Evolutionary conservation across 495 filamentous ascomycete species (phyloP).

Genomic region (Ramalina peruviana): DNA sequence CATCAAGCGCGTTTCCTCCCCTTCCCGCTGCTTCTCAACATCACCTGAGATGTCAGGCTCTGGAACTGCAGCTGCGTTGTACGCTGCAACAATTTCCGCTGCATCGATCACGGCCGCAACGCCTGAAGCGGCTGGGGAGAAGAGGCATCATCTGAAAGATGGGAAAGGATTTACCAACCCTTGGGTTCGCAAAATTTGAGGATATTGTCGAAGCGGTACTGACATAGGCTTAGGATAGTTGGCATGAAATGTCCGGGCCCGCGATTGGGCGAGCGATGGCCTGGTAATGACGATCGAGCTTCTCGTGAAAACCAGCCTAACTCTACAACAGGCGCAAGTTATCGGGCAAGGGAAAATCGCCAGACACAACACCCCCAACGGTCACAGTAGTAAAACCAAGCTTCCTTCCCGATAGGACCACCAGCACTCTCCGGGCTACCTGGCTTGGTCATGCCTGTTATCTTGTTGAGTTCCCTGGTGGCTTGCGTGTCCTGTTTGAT

Average conservation of each 20-base stretch:
- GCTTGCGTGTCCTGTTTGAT: conserved; percentile 84
- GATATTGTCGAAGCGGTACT: not conserved
- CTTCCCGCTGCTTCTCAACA: conserved; percentile 6
- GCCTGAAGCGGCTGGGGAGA: conserved; percentile 40
- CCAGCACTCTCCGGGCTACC: conserved; percentile 61
- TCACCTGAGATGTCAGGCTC: conserved; percentile 22
- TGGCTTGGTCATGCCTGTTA: conserved; percentile 97
- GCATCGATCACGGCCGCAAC: conserved; percentile 27
- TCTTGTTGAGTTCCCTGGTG: conserved; percentile 79
- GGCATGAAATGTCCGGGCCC: conserved; percentile 7
- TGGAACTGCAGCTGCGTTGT: conserved; percentile 34
- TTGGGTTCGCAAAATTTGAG: conserved; percentile 23
- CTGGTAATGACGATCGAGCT: conserved; percentile 2
- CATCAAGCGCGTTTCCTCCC: conserved; percentile 3
- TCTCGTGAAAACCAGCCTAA: not conserved
- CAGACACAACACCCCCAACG: conserved; percentile 50
- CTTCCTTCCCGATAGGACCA: conserved; percentile 50
- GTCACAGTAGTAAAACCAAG: conserved; percentile 54
- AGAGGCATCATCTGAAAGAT: conserved; percentile 42
- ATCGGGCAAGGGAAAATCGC: conserved; percentile 42
- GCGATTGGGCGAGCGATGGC: conserved; percentile 8
- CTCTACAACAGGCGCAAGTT: conserved; percentile 35
- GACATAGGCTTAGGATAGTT: conserved; percentile 12
- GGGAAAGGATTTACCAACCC: conserved; percentile 50
- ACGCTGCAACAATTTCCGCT: conserved; percentile 39